Evolutionary conservation across 2,329 filamentous ascomycete species (phyloP).

Genomic region (Fusarium haematococcum): DNA sequence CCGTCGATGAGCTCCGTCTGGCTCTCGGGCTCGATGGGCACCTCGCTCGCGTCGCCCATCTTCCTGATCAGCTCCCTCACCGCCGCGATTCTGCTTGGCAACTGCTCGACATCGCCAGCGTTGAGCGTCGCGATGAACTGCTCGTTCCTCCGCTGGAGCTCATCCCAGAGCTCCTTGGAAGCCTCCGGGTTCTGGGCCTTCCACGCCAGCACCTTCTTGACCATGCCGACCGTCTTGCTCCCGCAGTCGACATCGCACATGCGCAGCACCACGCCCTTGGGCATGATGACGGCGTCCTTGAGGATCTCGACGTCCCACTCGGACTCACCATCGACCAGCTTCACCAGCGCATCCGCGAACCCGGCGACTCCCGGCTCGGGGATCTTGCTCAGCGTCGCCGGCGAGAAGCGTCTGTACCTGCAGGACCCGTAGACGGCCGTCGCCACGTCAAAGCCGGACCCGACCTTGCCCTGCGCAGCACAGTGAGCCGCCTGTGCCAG

Average conservation of each 20-base stretch:
- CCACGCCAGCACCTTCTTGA: slow-evolving; percentile 91
- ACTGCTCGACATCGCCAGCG: slow-evolving; percentile 56
- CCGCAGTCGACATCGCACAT: slow-evolving; percentile 98
- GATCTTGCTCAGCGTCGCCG: slow-evolving; percentile 74
- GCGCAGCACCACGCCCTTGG: slow-evolving; percentile 78
- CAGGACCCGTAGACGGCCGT: slow-evolving; percentile 93
- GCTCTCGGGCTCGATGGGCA: slow-evolving; percentile 88
- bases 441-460: slow-evolving; percentile 95
- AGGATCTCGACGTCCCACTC: slow-evolving; percentile 85
- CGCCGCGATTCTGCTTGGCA: slow-evolving; percentile 60
- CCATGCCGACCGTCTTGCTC: slow-evolving; percentile 94
- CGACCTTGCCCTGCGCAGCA: slow-evolving; percentile 95
- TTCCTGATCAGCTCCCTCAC: slow-evolving; percentile 75
- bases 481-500: slow-evolving; percentile 94
- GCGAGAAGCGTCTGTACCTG: slow-evolving; percentile 92
- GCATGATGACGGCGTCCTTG: slow-evolving; percentile 77
- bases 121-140: slow-evolving; percentile 74
- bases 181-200: slow-evolving; percentile 70
- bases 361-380: slow-evolving; percentile 74
- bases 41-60: slow-evolving; percentile 80
- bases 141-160: slow-evolving; percentile 81
- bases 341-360: slow-evolving; percentile 75
- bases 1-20: slow-evolving; percentile 89
- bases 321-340: slow-evolving; percentile 71
- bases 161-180: slow-evolving; percentile 79